Percentiles rank a stretch among this genome's conserved stretches.
Conservation (phyloP, 768 basidiomycete genomes). For the Crepidotus variabilis region DNA sequence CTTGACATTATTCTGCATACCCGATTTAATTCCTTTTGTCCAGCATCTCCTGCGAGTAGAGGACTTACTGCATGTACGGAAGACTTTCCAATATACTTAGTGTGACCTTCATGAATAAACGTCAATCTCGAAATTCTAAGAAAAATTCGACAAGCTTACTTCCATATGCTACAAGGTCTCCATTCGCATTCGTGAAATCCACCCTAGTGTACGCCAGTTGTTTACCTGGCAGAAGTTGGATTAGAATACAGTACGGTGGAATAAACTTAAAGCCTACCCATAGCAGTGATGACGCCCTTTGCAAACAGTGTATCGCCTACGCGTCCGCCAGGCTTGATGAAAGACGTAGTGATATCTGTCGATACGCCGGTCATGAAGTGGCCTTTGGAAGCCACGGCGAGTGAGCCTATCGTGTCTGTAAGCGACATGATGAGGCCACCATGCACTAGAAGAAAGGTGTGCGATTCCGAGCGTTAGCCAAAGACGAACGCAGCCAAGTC, state of each 20-base stretch:
- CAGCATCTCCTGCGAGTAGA: background rate
- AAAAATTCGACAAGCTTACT: slow-evolving; percentile 39
- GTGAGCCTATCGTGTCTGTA: slow-evolving; percentile 81
- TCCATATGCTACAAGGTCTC: slow-evolving; percentile 78
- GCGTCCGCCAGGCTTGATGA: slow-evolving; percentile 73
- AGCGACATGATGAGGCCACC: slow-evolving; percentile 80
- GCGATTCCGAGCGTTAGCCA: background rate
- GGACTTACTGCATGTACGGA: slow-evolving; percentile 36
- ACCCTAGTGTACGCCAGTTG: slow-evolving; percentile 78
- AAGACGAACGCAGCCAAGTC: background rate
- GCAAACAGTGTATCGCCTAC: slow-evolving; percentile 64
- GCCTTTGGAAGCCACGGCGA: slow-evolving; percentile 79
- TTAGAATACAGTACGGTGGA: background rate
- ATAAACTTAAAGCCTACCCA: slow-evolving; percentile 45
- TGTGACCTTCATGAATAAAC: slow-evolving; percentile 54
- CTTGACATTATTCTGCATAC: slow-evolving; percentile 62
- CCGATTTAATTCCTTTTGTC: background rate
- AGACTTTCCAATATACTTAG: slow-evolving; percentile 81
- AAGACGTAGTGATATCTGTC: slow-evolving; percentile 76
- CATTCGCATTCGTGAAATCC: slow-evolving; percentile 63
- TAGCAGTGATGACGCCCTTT: slow-evolving; percentile 62
- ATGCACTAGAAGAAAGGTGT: slow-evolving; percentile 49
- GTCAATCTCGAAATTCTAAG: slow-evolving; percentile 2
- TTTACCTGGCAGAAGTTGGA: slow-evolving; percentile 49
- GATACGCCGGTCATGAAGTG: slow-evolving; percentile 88